phyloP scores from a whole-genome alignment of 768 basidiomycete genomes.

The Boletus rufocinnamomeus region DNA sequence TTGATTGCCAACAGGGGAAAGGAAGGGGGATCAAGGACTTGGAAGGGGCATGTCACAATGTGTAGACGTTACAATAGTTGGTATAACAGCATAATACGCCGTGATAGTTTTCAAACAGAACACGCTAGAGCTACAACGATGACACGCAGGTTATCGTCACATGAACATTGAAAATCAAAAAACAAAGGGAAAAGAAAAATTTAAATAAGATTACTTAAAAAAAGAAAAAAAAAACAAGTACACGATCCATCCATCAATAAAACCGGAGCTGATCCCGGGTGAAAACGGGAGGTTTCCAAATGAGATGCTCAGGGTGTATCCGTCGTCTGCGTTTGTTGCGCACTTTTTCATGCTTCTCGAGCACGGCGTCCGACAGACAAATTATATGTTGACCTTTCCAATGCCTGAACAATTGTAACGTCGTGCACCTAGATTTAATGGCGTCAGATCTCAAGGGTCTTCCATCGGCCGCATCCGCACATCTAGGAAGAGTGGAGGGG shows the following conservation, averaged over 20 bases:
- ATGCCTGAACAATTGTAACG: constrained; percentile 92
- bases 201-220: no score
- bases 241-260: constrained; percentile 30
- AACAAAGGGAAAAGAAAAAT: not conserved
- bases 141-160: constrained; percentile 10
- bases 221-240: not conserved
- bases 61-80: constrained; percentile 15
- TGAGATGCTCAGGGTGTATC: constrained; percentile 77
- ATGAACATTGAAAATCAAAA: not conserved
- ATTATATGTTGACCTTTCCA: constrained; percentile 95
- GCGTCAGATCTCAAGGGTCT: constrained; percentile 11
- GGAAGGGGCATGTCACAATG: not conserved
- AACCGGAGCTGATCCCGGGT: constrained; percentile 88
- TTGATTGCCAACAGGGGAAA: not conserved
- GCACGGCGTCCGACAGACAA: constrained; percentile 84
- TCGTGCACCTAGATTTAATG: constrained; percentile 70
- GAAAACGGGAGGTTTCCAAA: constrained; percentile 96
- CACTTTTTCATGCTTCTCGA: constrained; percentile 88
- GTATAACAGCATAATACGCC: constrained; percentile 20
- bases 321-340: constrained; percentile 74
- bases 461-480: not conserved
- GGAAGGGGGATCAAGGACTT: not conserved
- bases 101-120: constrained; percentile 9
- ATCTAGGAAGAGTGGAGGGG: not conserved
- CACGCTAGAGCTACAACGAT: constrained; percentile 31